A percentile compares a stretch with the other conserved stretches of the same genome.
phyloP scores from a whole-genome alignment of 306 rosid species.

The Inga oerstediana region DNA sequence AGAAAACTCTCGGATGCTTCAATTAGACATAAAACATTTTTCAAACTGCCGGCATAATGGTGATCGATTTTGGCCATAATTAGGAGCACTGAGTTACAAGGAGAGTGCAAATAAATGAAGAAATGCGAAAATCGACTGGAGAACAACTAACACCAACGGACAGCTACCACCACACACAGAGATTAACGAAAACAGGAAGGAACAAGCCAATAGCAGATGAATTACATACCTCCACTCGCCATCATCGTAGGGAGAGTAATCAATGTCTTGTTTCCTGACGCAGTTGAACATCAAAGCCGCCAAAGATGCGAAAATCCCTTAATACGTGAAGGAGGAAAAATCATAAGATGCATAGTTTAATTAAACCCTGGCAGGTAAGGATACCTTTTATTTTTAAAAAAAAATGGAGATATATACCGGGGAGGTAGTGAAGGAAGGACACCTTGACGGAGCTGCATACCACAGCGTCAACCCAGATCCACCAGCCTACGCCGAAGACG shows the following conservation, averaged over 20 bases:
- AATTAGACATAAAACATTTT: neutral
- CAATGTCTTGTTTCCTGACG: conserved; percentile 90
- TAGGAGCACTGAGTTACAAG: neutral
- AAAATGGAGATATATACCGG: conserved; percentile 39
- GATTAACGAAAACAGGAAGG: neutral
- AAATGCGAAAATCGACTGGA: too few species aligned
- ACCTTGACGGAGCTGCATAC: conserved; percentile 69
- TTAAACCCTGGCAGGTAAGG: conserved; percentile 36
- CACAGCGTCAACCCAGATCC: conserved; percentile 85
- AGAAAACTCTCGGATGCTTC: neutral
- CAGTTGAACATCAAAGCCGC: conserved; percentile 99
- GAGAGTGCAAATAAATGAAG: neutral
- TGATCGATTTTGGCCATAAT: neutral
- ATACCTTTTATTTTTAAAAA: neutral
- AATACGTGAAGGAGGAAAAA: neutral
- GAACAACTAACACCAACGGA: neutral
- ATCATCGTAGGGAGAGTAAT: conserved; percentile 94
- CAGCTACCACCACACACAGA: neutral
- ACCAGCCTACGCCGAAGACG: conserved; percentile 75
- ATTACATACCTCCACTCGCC: conserved; percentile 92
- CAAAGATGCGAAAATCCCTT: conserved; percentile 88
- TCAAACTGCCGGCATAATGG: neutral
- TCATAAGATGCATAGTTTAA: conserved; percentile 30
- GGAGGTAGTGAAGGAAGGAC: conserved; percentile 72
- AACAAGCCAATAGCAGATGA: neutral